phyloP scores from a whole-genome alignment of 1,284 basidiomycete species.

The Agaricales sp. region DNA sequence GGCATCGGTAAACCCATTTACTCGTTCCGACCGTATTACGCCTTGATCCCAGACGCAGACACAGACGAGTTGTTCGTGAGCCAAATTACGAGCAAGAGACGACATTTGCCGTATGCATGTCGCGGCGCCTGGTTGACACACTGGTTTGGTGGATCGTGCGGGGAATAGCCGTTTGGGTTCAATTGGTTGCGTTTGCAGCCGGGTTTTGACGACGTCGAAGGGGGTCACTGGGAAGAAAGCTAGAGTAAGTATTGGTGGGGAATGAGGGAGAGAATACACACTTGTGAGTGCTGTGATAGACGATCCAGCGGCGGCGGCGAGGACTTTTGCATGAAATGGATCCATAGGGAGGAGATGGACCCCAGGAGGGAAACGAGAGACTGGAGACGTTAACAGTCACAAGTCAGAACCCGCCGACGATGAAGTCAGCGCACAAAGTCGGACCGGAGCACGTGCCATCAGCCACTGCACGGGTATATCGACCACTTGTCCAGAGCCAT shows the following conservation, averaged over 20 bases:
- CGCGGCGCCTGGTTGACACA: constrained; percentile 16
- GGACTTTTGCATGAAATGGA: constrained; percentile 65
- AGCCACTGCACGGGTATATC: too few species aligned
- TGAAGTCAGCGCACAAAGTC: background rate
- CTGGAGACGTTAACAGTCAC: background rate
- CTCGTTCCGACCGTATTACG: constrained; percentile 57
- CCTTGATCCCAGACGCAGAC: constrained; percentile 70
- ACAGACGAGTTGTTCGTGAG: constrained; percentile 57
- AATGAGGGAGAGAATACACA: constrained; percentile 24
- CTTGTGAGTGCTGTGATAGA: constrained; percentile 78
- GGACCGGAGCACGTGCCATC: background rate
- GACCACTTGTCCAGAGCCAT: too few species aligned
- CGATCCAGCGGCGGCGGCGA: constrained; percentile 75
- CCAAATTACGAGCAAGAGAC: constrained; percentile 43
- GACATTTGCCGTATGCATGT: constrained; percentile 72
- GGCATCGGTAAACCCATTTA: constrained; percentile 76
- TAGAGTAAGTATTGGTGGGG: constrained; percentile 6
- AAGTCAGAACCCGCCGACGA: background rate
- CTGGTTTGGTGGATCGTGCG: constrained; percentile 2
- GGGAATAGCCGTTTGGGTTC: constrained; percentile 36
- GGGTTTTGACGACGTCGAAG: constrained; percentile 89
- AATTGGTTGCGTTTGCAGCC: constrained; percentile 76
- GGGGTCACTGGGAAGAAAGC: constrained; percentile 66
- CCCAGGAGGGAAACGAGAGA: too few species aligned
- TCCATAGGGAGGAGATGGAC: constrained; percentile 38